A percentile compares a stretch with the other conserved stretches of the same genome.
Evolutionary conservation across 192 early-diverging fungal species (phyloP).

Genomic region (Cladochytrium replicatum): DNA sequence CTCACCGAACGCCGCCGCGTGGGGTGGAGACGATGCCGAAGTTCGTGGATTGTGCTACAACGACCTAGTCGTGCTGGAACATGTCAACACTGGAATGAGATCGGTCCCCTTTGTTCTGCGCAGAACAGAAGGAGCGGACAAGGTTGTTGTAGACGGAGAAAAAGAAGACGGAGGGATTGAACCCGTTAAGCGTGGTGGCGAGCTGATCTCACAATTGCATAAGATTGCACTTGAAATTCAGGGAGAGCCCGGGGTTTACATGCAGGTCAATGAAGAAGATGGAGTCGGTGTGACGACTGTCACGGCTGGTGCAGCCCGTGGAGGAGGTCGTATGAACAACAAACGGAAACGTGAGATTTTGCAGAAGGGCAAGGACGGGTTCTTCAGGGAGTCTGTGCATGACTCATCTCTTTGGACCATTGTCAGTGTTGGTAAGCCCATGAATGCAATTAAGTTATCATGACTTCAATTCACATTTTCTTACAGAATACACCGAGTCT

Average conservation of each 20-base stretch:
- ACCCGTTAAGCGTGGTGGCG: slow-evolving; percentile 34
- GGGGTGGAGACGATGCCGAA: slow-evolving; percentile 19
- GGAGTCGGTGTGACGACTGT: slow-evolving; percentile 6
- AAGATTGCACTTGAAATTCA: slow-evolving; percentile 82
- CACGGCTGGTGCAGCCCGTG: background rate
- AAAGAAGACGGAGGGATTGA: background rate
- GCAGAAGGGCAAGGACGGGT: slow-evolving; percentile 5
- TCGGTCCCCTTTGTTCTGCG: slow-evolving; percentile 73
- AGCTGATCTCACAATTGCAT: slow-evolving; percentile 82
- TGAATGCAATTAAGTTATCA: too few species aligned
- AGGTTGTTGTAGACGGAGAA: slow-evolving; percentile 43
- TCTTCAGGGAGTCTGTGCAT: slow-evolving; percentile 72
- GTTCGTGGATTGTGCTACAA: slow-evolving; percentile 65
- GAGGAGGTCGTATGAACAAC: background rate
- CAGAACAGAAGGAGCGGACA: slow-evolving; percentile 55
- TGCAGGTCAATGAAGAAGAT: slow-evolving; percentile 5
- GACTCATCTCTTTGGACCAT: slow-evolving; percentile 90
- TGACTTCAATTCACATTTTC: too few species aligned
- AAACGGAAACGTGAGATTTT: slow-evolving; percentile 1
- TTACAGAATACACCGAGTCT: background rate
- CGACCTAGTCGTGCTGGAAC: slow-evolving; percentile 78
- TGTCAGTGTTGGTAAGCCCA: slow-evolving; percentile 62
- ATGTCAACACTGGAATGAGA: slow-evolving; percentile 76
- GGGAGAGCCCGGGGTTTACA: slow-evolving; percentile 28
- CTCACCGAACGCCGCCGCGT: slow-evolving; percentile 10